These are phyloP conservation scores for Debaryomycetaceae sp. DNA, from an alignment of 1,139 yeast genomes.

Conservation along the genomic window DNA sequence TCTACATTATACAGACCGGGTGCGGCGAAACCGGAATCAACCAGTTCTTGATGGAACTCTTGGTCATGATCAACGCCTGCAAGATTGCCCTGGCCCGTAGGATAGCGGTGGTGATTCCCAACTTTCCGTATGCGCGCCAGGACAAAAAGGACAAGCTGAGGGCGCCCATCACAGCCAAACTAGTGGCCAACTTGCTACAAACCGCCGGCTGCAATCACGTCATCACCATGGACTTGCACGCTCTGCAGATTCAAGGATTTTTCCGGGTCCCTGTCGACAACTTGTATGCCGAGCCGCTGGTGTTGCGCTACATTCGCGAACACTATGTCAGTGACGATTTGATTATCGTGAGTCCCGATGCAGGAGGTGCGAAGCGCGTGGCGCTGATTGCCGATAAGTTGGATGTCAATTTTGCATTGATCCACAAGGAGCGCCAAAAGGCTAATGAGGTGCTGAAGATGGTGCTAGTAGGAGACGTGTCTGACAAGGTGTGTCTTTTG, in stretches of 20 bases:
- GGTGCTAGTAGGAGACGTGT: constrained; percentile 96
- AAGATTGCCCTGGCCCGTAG: constrained; percentile 93
- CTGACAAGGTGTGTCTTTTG: constrained; percentile 78
- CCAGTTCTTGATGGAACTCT: constrained; percentile 79
- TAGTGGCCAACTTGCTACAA: constrained; percentile 91
- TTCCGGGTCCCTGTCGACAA: constrained; percentile 96
- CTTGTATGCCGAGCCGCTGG: constrained; percentile 92
- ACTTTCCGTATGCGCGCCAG: constrained; percentile 96
- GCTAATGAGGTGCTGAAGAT: constrained; percentile 92
- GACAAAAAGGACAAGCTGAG: constrained; percentile 94
- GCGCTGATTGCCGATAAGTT: constrained; percentile 92
- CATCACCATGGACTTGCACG: constrained; percentile 96
- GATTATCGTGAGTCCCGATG: constrained; percentile 93
- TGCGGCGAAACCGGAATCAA: constrained; percentile 72
- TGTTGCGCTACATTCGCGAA: constrained; percentile 80
- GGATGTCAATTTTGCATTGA: constrained; percentile 90
- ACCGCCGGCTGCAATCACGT: constrained; percentile 98
- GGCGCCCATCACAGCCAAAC: constrained; percentile 96
- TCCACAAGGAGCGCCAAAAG: constrained; percentile 92
- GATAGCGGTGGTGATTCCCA: constrained; percentile 92
- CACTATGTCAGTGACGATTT: constrained; percentile 61
- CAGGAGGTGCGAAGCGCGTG: constrained; percentile 98
- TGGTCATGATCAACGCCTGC: constrained; percentile 93
- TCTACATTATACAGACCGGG: constrained; percentile 88
- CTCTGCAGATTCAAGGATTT: constrained; percentile 96